Evolutionary conservation across 305 asterid genomes (phyloP), one percentile per base, ranked within the genome.

Genomic region (Euphrasia arctica): DNA sequence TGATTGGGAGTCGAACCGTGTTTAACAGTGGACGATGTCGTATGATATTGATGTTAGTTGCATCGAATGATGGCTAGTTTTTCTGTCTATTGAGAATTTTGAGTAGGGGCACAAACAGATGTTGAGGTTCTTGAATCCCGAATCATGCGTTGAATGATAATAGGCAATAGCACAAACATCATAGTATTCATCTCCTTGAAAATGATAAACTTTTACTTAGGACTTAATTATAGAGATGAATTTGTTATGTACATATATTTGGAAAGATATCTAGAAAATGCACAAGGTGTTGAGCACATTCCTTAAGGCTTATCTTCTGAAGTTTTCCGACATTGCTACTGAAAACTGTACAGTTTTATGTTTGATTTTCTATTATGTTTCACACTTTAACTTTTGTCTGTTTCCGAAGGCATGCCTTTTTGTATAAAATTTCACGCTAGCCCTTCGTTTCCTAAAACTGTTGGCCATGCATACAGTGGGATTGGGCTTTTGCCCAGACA

Each of bases 371-470:
- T 60, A 39, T 8, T 54, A 22, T 39, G 4, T 45, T 54, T 8
- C 63, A 27, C 34, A 7, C 65, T 59, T 45, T 58, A 32, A 52
- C 31, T 4, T 28, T 12, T 9, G 12, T 43, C 36, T 47, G 22
- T 55, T 25, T 6, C 22, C 39, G 14, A 15, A 57, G 49, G 32
- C 61, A 57, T 70, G n/a, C 9, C 10, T 41, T 49, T n/a, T 49
- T 14, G 22, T 27, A 34, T 68, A 47, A 54, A 42, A 10, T 49
- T 54, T 49, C 22, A 7, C 25, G 12, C 3, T 14, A 68, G 56
- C 15, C 13, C 25, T 60, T 25, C 54, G 39, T 60, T 70, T 57
- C 60, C 64, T 70, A 28, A 27, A 70, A 25, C 15, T 29, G 69
- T 36, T 9, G 5, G 64, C 25, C 13, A 18, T 22, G 10, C 9